Evolutionary conservation across 805 yeast genomes (phyloP).

Genomic region (Metschnikowia henanensis): DNA sequence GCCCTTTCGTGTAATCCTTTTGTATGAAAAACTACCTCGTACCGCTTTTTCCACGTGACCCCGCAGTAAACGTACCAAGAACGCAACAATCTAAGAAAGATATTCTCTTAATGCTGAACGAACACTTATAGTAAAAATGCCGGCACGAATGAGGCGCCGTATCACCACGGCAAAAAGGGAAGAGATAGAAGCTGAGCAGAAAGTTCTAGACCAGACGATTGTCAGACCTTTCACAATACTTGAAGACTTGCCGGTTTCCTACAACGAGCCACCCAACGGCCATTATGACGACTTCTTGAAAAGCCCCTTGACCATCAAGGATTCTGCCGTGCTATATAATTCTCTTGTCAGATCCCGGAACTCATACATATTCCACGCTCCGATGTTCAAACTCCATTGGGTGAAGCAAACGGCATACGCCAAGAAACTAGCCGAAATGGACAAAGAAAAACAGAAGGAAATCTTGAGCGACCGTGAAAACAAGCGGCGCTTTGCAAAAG

Average conservation of each 20-base stretch:
- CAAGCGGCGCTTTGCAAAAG: constrained; percentile 20
- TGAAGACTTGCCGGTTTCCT: constrained; percentile 67
- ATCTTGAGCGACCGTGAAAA: constrained; percentile 15
- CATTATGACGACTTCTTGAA: constrained; percentile 49
- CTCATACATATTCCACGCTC: constrained; percentile 54
- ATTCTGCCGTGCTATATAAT: constrained; percentile 68
- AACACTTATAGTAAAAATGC: constrained; percentile 28
- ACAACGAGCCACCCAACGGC: constrained; percentile 61
- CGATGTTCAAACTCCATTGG: constrained; percentile 82
- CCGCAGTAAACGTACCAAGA: too few species aligned
- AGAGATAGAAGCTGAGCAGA: constrained; percentile 43
- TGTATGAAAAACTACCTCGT: too few species aligned
- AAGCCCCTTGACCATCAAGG: constrained; percentile 68
- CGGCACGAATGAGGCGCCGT: constrained; percentile 45
- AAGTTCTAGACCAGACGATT: constrained; percentile 33
- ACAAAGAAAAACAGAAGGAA: constrained; percentile 25
- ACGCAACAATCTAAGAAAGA: too few species aligned
- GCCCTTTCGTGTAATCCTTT: too few species aligned
- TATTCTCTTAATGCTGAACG: too few species aligned
- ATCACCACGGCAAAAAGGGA: constrained; percentile 43
- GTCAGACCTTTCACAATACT: constrained; percentile 65
- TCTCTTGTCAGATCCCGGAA: constrained; percentile 74
- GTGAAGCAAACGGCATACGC: constrained; percentile 61
- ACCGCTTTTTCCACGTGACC: too few species aligned
- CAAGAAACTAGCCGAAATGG: constrained; percentile 41